phyloP scores from a whole-genome alignment of 148 eudicot species.

The Diospyros kaki region DNA sequence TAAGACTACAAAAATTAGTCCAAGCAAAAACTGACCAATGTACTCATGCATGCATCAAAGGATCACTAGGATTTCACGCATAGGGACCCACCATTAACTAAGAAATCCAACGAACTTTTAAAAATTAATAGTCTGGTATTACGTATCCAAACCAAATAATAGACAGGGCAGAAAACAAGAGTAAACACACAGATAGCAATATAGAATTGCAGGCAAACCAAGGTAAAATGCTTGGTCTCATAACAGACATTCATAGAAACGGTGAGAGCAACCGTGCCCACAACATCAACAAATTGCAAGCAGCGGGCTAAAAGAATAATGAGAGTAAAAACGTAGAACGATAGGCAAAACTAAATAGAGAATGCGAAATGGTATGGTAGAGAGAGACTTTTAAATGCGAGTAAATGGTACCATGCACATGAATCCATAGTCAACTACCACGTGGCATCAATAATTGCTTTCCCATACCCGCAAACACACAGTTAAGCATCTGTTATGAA shows the following conservation, averaged over 20 bases:
- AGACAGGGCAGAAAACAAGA: no score
- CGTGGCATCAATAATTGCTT: conserved; percentile 3
- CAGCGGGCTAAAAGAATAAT: conserved; percentile 40
- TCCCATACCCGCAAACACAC: background rate
- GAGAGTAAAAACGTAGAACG: background rate
- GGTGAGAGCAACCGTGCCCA: conserved; percentile 44
- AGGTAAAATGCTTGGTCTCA: conserved; percentile 30
- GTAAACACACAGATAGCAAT: background rate
- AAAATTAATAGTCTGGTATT: background rate
- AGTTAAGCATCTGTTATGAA: background rate
- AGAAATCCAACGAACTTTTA: background rate
- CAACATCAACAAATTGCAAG: conserved; percentile 44
- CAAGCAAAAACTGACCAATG: conserved; percentile 39
- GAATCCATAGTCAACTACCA: background rate
- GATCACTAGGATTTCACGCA: conserved; percentile 82
- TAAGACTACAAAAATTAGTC: background rate
- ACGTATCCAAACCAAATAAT: background rate
- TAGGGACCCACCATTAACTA: conserved; percentile 74
- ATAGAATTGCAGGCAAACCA: conserved; percentile 20
- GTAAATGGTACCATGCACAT: conserved; percentile 6
- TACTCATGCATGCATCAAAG: conserved; percentile 57
- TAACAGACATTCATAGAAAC: conserved; percentile 34
- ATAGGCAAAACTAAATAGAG: background rate
- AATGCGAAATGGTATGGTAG: background rate
- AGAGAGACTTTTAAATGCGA: background rate